phyloP scores from a whole-genome alignment of 495 filamentous ascomycete genomes.

The Chaetomium fimeti region DNA sequence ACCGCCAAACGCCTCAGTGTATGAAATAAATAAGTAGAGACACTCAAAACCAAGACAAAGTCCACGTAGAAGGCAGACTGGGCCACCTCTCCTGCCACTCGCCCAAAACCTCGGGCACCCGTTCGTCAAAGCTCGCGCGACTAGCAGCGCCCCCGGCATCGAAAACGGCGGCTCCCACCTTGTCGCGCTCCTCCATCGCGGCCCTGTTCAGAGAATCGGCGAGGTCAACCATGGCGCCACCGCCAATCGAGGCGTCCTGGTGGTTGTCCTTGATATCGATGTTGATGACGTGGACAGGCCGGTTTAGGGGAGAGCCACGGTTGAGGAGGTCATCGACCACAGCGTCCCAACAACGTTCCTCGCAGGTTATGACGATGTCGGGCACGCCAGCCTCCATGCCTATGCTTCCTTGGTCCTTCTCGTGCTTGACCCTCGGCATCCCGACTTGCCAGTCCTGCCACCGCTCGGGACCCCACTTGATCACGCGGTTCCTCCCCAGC shows the following conservation, averaged over 20 bases:
- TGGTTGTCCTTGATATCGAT: constrained; percentile 99
- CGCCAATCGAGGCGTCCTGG: constrained; percentile 89
- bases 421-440: constrained; percentile 66
- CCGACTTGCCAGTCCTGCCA: constrained; percentile 98
- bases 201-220: constrained; percentile 83
- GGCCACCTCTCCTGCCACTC: constrained; percentile 97
- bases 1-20: constrained; percentile 11
- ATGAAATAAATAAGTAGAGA: constrained; percentile 6
- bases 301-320: constrained; percentile 77
- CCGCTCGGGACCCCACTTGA: constrained; percentile 94
- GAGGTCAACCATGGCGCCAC: constrained; percentile 87
- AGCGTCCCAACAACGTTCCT: constrained; percentile 98
- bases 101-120: constrained; percentile 89
- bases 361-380: constrained; percentile 95
- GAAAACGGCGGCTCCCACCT: constrained; percentile 60
- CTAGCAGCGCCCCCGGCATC: constrained; percentile 65
- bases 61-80: constrained; percentile 87
- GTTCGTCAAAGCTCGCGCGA: constrained; percentile 81
- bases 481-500: constrained; percentile 83
- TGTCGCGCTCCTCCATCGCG: constrained; percentile 72
- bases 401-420: constrained; percentile 63
- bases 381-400: constrained; percentile 89
- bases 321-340: constrained; percentile 91
- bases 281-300: constrained; percentile 95
- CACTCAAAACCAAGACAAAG: constrained; percentile 83